Evolutionary conservation across 768 basidiomycete genomes (phyloP), one percentile per base, ranked within the genome.

Genomic region (Suillus plorans): DNA sequence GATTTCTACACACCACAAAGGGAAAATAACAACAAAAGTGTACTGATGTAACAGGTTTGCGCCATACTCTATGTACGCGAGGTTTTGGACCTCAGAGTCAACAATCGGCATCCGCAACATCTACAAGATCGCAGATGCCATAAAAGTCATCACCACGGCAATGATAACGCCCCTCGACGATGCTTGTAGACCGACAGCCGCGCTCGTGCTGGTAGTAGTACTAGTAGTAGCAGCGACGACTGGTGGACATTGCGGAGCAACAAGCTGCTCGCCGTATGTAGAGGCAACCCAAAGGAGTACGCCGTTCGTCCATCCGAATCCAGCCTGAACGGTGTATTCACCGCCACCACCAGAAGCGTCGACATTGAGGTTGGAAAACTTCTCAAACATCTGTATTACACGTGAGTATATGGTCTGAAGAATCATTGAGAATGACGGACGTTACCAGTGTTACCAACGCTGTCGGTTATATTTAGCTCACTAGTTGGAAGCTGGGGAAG

Each of bases 241-340:
- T 22, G 78, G 57, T 5, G 93, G 93, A 69, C 93, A 95, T 39
- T 79, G 64, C 0, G 92, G 93, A 1, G 81, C 76, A 56, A 80
- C 83, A 52, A 95, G 80, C 14, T 84, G 73, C 2, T 79, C 58
- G 0, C 91, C 92, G 69, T 89, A 92, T 53, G 80, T 83, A 67
- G 84, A 85, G 22, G 91, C 87, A 25, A 90, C 79, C 89, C 90
- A 94, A 45, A 94, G 82, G 61, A 86, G 72, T 10, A 89, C 91
- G 22, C 92, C 92, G 69, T 95, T 94, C 49, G 92, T 94, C 93
- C 94, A 95, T 20, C 93, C 92, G 71, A 94, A 94, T 25, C 92
- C 92, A 16, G 85, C 87, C 77, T 94, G 92, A 4, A 95, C 94
- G 3, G 87, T 90, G 69, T 97, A 97, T 80, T 95, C 94, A 31